Evolutionary conservation across 2,329 filamentous ascomycete genomes (phyloP), one percentile per base, ranked within the genome.

Genomic region (Trichoderma polysporum): DNA sequence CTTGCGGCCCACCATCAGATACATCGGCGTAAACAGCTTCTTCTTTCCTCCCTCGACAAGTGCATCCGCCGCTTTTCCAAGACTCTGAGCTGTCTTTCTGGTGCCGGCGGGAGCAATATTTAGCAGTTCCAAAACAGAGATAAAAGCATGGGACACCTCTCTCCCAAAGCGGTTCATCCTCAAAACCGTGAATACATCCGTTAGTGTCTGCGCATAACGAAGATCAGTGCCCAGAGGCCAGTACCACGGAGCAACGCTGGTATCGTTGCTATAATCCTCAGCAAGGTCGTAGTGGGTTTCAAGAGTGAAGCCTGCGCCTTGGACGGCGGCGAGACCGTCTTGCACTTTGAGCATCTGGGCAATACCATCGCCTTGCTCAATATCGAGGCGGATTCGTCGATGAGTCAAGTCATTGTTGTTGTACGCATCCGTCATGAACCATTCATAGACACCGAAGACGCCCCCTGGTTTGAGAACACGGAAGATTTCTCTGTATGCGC

Each of bases 371-470:
- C 95, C 95, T 77, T 93, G 90, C 84, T 99, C 95, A 71, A 99
- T 99, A 70, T 91, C 94, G 19, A 97, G 88, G 70, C 95, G 92
- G 76, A 98, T 95, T 77, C 92, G 88, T 72, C 93, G 91, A 83
- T 98, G 95, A 74, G 89, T 85, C 1, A 92, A 79, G 84, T 97
- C 93, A 68, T 91, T 85, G 77, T 97, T 94, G 82, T 98, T 91
- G 81, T 97, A 99, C 27, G 90, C 83, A 70, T 97, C 94, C 7
- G 94, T 98, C 95, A 99, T 98, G 76, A 98, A 85, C 95, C 95
- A 98, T 81, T 99, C 95, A 82, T 98, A 99, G 61, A 98, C 94
- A 76, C 94, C 95, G 74, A 98, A 99, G 60, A 93, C 85, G 78
- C 95, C 94, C 68, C 95, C 95, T 22, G 95, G 95, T 86, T 98